A percentile compares a stretch with the other conserved stretches of the same genome.
phyloP scores from a whole-genome alignment of 768 basidiomycete species.

The Tricholoma matsutake region DNA sequence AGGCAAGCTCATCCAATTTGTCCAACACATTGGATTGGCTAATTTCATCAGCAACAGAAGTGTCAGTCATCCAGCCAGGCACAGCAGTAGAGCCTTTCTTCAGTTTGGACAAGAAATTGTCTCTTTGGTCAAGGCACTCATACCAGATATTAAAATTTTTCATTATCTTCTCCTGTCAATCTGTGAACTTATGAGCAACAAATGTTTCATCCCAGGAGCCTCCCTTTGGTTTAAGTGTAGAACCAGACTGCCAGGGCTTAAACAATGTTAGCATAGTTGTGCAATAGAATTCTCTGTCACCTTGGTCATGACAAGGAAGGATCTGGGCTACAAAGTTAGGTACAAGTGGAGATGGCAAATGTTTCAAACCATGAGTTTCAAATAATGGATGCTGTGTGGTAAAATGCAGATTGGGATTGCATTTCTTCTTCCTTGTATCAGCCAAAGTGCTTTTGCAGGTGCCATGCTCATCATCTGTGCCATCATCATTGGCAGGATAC shows the following conservation, averaged over 20 bases:
- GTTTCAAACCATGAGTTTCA: not conserved
- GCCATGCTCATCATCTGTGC: not conserved
- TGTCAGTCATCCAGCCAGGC: no score
- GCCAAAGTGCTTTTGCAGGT: not conserved
- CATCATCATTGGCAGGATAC: not conserved
- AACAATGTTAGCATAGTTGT: slow-evolving; percentile 28
- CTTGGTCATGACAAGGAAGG: slow-evolving; percentile 22
- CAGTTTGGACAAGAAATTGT: no score
- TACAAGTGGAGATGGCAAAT: not conserved
- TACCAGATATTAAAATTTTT: no score
- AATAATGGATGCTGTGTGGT: not conserved
- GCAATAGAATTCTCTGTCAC: slow-evolving; percentile 29
- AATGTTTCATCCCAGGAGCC: no score
- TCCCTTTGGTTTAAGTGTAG: no score
- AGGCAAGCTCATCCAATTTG: no score
- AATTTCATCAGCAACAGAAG: no score
- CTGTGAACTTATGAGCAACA: no score
- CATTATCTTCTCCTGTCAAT: no score
- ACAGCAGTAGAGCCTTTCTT: no score
- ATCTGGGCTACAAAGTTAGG: slow-evolving; percentile 1
- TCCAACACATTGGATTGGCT: no score
- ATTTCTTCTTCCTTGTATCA: not conserved
- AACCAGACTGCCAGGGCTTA: slow-evolving; percentile 22
- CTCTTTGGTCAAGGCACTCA: no score
- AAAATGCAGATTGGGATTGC: not conserved